Evolutionary conservation across 768 basidiomycete genomes (phyloP), one percentile per base, ranked within the genome.

Genomic region (Tulasnella sp.): DNA sequence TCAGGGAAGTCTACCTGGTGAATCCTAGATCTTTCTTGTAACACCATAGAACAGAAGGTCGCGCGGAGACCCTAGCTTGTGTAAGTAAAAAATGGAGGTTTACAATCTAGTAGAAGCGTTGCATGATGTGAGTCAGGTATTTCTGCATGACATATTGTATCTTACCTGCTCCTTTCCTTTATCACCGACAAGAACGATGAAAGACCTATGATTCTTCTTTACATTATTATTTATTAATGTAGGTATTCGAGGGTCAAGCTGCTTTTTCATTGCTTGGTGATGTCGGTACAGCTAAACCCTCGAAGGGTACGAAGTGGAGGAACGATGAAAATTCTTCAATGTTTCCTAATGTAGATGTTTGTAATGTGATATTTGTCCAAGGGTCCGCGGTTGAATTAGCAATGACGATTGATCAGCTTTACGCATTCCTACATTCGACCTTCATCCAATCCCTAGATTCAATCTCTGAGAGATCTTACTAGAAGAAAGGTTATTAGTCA

Each of bases 11-110:
- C 57, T 58, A 83, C 87, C 77, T 91, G 7, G 90, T 91, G 62
- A 99, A 99, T 0, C 92, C 93, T 0, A 99, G 72, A 33, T 98
- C 92, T 63, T 96, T 98, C 69, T 95, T 98, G 73, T 99, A 99
- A 60, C 91, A 95, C 95, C 95, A 99, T 55, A 98, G 68, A 1
- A 95, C 91, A 5, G 83, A 87, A 1, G 90, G 90, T 13, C 90
- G 73, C 3, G 88, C 83, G 19, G 87, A 90, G 2, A 90, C 80
- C 48, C 84, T 75, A 12, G 85, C 84, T 70, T 96, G 92, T 0
- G 90, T 90, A 15, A 99, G 76, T 40, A 99, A 64, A 65, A 86
- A 98, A 66, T 99, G 93, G 25, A 99, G 72, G 64, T 98, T 98
- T 48, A 96, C 92, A 45, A 93, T 78, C 79, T 90, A 53, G 1